phyloP scores from a whole-genome alignment of 139 green algal genomes.

The Picochlorum sp. region DNA sequence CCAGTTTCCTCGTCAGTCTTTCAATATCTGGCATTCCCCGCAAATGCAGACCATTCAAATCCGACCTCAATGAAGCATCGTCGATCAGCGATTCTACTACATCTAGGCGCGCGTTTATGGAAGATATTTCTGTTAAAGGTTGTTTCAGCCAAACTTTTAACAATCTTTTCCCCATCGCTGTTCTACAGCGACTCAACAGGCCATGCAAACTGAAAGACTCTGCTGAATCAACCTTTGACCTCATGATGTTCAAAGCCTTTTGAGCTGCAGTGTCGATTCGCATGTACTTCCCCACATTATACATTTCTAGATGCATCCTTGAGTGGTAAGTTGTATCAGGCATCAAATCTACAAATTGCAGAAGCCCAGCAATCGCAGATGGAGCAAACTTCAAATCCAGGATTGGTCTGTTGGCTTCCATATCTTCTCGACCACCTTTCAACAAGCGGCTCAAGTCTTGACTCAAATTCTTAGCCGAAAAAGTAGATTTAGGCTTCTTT shows the following conservation, averaged over 20 bases:
- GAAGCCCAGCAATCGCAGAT: conserved; percentile 46
- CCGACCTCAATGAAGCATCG: conserved; percentile 54
- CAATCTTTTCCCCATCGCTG: conserved; percentile 85
- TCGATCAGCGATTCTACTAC: conserved; percentile 71
- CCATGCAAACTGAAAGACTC: conserved; percentile 73
- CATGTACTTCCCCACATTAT: conserved; percentile 9
- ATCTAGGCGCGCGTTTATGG: conserved; percentile 65
- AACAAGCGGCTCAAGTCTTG: conserved; percentile 44
- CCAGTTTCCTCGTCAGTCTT: conserved; percentile 73
- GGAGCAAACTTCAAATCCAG: conserved; percentile 47
- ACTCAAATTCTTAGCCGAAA: conserved; percentile 60
- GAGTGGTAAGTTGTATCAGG: conserved; percentile 35
- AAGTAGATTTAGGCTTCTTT: conserved; percentile 34
- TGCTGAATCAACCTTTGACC: conserved; percentile 44
- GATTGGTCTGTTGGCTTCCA: conserved; percentile 61
- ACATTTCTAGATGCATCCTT: conserved; percentile 49
- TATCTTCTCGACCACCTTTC: conserved; percentile 1
- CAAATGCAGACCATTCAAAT: conserved; percentile 59
- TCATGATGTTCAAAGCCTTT: conserved; percentile 86
- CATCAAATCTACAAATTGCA: conserved; percentile 54
- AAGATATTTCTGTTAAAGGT: conserved; percentile 62
- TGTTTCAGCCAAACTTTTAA: conserved; percentile 94
- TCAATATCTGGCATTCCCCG: conserved; percentile 86
- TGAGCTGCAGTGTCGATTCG: conserved; percentile 24
- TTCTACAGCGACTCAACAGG: conserved; percentile 78